Base-by-base conservation (phyloP, 441 rosid species). In the Capsella rubella region DNA sequence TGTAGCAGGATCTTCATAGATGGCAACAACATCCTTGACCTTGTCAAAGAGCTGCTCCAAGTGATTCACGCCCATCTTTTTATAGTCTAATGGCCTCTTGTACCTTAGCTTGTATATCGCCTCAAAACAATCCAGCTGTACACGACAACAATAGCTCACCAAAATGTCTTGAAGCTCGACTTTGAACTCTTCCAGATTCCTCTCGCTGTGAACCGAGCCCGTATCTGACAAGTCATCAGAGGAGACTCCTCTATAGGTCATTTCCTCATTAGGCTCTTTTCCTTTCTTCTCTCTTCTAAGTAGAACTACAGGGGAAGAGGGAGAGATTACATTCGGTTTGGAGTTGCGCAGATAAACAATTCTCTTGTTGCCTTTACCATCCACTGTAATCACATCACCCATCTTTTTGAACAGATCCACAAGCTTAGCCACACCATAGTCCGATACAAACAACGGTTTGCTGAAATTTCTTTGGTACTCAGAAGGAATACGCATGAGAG, bases 351-450 rank as follows among this genome's bases (percentile, higher is more conserved):
- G 90, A 82, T 87, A 84, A 67, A 95, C 95, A 68, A 84, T 80
- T 69, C 84, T 91, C 73, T 73, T 89, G 64, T 85, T 84, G 54
- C 93, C 95, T 83, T 83, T 93, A 27, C 98, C 94, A 37, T 84
- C 95, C 51, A 93, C 78, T 21, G 86, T 77, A 78, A 95, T 74
- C 39, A 83, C 75, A 68, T 91, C 94, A 29, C 84, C 71, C 96
- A 95, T 89, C 84, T 87, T 95, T 86, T 85, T 89, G 69, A 95
- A 87, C 77, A 95, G 90, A 84, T 90, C 84, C 50, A 89, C 93
- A 71, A 95, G 95, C 84, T 87, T 95, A 61, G 46, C 56, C 31
- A 78, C 85, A 40, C 97, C 98, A 46, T 91, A 95, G 35, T 95
- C 98, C 3, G 92, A 79, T 16, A 93, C 77, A 50, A 85, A 91